Evolutionary conservation across 106 monocot species (phyloP).

Genomic region (Allium cepa): DNA sequence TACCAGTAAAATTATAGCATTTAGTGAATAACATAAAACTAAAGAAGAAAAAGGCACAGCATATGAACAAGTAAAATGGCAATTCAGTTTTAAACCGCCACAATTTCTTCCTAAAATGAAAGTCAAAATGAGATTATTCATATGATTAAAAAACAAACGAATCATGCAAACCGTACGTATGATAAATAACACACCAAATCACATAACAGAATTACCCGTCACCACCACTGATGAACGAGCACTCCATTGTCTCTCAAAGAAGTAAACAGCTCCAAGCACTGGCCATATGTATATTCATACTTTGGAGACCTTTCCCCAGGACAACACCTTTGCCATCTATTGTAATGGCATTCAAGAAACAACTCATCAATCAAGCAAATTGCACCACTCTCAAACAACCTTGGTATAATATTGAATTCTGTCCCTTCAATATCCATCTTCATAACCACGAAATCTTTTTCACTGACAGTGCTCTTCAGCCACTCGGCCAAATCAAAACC

Average conservation of each 20-base stretch:
- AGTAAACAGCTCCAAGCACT: slow-evolving; percentile 60
- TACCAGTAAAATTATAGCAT: no score
- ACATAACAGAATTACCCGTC: slow-evolving; percentile 6
- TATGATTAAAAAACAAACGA: background rate
- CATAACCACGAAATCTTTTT: slow-evolving; percentile 62
- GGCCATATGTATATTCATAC: slow-evolving; percentile 54
- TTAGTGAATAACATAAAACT: no score
- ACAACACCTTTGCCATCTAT: slow-evolving; percentile 74
- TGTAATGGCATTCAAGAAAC: slow-evolving; percentile 83
- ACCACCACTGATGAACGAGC: slow-evolving; percentile 36
- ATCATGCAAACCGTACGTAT: slow-evolving; percentile 8
- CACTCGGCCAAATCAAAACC: slow-evolving; percentile 70
- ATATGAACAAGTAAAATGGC: no score
- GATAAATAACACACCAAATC: slow-evolving; percentile 2
- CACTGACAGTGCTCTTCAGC: slow-evolving; percentile 48
- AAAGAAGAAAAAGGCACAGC: no score
- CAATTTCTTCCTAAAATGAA: background rate
- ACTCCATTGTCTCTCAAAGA: slow-evolving; percentile 23
- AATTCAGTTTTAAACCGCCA: no score
- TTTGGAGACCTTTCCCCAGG: slow-evolving; percentile 63
- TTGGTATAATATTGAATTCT: slow-evolving; percentile 60
- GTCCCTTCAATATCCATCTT: slow-evolving; percentile 82
- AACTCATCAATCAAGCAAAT: slow-evolving; percentile 73
- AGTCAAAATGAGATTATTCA: background rate
- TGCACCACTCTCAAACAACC: slow-evolving; percentile 59